Conservation (phyloP, 805 yeast genomes). For the Kluyveromyces aestuarii region DNA sequence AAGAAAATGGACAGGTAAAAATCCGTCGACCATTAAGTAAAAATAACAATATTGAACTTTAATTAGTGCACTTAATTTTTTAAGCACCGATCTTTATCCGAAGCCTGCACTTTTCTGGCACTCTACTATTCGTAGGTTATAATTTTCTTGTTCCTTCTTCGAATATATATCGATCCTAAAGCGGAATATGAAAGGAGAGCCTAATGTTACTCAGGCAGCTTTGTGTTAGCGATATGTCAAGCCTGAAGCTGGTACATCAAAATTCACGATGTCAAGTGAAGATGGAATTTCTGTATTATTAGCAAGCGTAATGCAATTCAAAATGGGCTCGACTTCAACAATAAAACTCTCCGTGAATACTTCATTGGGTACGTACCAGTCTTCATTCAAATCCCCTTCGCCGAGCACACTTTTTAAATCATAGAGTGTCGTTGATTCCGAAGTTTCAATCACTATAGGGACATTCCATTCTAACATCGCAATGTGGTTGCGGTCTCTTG, state of each 20-base stretch:
- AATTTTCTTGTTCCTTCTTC: too few species aligned
- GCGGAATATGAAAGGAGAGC: too few species aligned
- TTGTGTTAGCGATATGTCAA: too few species aligned
- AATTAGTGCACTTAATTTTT: too few species aligned
- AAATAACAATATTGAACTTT: too few species aligned
- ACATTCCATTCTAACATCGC: background rate
- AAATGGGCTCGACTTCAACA: background rate
- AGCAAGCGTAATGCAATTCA: background rate
- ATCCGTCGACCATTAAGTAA: too few species aligned
- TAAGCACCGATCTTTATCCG: too few species aligned
- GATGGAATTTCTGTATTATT: background rate
- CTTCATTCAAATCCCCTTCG: background rate
- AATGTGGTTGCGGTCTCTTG: background rate
- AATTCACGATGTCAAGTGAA: background rate
- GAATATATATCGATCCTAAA: too few species aligned
- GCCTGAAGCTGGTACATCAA: background rate
- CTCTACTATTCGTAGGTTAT: too few species aligned
- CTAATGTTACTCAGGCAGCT: too few species aligned
- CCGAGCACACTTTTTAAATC: background rate
- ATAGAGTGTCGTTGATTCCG: background rate
- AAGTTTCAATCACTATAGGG: background rate
- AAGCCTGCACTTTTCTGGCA: too few species aligned
- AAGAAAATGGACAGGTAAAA: too few species aligned
- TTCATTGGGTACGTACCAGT: background rate
- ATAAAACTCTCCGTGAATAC: constrained; percentile 1